phyloP scores from a whole-genome alignment of 371 early-diverging fungal genomes.

The Mucor piriformis region DNA sequence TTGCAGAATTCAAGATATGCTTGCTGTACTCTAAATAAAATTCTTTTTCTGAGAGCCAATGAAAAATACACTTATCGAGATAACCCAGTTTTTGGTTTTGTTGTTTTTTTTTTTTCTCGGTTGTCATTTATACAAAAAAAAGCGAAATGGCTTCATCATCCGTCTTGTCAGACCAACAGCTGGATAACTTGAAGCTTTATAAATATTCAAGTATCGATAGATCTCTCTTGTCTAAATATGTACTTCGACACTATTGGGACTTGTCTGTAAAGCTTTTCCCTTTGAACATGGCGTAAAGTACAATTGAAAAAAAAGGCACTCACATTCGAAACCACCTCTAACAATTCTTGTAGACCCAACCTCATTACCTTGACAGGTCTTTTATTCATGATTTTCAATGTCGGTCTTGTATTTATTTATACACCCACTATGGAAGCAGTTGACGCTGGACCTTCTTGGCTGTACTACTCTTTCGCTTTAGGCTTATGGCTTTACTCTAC shows the following conservation, averaged over 20 bases:
- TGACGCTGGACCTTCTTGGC: conserved; percentile 41
- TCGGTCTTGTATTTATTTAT: conserved; percentile 63
- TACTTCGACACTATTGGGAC: conserved; percentile 90
- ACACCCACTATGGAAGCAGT: conserved; percentile 42
- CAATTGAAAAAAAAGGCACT: background rate
- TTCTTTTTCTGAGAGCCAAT: background rate
- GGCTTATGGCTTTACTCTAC: conserved; percentile 95
- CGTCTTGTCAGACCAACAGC: conserved; percentile 56
- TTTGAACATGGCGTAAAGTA: conserved; percentile 88
- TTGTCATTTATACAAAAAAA: background rate
- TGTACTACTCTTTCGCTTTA: conserved; percentile 71
- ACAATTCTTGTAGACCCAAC: conserved; percentile 77
- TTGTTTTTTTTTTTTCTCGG: background rate
- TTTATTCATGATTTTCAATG: conserved; percentile 80
- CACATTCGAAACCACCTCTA: background rate
- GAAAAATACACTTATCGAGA: background rate
- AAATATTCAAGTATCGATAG: conserved; percentile 83
- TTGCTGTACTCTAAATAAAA: conserved; percentile 40
- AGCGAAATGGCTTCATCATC: conserved; percentile 4
- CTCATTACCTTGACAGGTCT: conserved; percentile 95
- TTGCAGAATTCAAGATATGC: conserved; percentile 67
- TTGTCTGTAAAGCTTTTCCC: conserved; percentile 88
- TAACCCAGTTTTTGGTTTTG: background rate
- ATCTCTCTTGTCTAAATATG: conserved; percentile 81
- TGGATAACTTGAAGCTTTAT: conserved; percentile 80